Conservation (phyloP, 2,329 filamentous ascomycete genomes). For the Xenosphaeropsis pyriputrescens region DNA sequence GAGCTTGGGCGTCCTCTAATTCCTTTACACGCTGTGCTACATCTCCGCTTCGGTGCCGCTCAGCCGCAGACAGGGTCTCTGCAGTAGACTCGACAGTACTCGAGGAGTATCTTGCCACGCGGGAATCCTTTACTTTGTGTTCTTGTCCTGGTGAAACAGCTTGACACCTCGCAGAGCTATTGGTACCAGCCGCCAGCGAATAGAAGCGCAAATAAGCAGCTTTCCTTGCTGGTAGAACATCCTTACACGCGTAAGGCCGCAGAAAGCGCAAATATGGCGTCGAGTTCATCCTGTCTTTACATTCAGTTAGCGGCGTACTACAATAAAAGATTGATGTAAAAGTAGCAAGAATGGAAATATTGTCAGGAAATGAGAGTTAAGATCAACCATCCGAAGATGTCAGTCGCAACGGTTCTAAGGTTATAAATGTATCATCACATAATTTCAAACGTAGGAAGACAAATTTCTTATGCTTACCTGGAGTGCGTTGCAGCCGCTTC, state of each 20-base stretch:
- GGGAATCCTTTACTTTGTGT: background rate
- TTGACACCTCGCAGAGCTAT: background rate
- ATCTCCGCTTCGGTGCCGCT: background rate
- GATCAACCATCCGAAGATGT: constrained; percentile 36
- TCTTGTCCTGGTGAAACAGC: background rate
- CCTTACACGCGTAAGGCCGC: constrained; percentile 35
- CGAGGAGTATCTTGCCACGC: background rate
- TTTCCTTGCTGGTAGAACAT: constrained; percentile 19
- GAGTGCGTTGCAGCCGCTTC: too few relatives aligned
- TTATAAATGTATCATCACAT: constrained; percentile 35
- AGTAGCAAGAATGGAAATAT: constrained; percentile 5
- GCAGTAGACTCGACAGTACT: background rate
- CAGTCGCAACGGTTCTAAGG: constrained; percentile 45
- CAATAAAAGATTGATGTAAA: constrained; percentile 1
- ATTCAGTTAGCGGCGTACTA: constrained; percentile 5
- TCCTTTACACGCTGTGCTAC: constrained; percentile 34
- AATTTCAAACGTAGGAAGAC: background rate
- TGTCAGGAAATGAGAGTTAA: constrained; percentile 34
- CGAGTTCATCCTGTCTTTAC: constrained; percentile 26
- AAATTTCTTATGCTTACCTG: too few relatives aligned
- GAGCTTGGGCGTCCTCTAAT: constrained; percentile 29
- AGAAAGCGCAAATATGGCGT: constrained; percentile 32
- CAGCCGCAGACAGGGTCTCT: background rate
- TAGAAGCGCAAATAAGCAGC: constrained; percentile 34
- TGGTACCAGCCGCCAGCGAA: constrained; percentile 10